phyloP scores from a whole-genome alignment of 805 yeast genomes.

The Saccharomycopsis amapae region DNA sequence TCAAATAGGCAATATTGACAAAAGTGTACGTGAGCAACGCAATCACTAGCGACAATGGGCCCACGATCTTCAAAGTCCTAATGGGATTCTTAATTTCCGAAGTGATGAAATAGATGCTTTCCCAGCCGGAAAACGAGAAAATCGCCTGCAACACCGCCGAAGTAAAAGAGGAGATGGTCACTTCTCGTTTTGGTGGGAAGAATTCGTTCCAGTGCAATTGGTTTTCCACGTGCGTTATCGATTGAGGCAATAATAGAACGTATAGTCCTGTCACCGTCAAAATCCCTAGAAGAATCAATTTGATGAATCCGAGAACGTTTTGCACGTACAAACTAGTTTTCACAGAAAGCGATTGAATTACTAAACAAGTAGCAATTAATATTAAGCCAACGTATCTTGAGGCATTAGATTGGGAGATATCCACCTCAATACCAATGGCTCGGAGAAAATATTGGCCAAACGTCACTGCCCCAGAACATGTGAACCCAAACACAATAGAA shows the following conservation, averaged over 20 bases:
- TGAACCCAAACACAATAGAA: slow-evolving; percentile 48
- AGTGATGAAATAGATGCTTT: slow-evolving; percentile 50
- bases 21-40: slow-evolving; percentile 43
- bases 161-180: slow-evolving; percentile 41
- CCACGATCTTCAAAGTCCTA: slow-evolving; percentile 52
- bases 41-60: slow-evolving; percentile 45
- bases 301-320: slow-evolving; percentile 55
- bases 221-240: slow-evolving; percentile 37
- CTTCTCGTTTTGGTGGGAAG: slow-evolving; percentile 28
- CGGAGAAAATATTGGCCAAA: slow-evolving; percentile 54
- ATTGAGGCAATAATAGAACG: slow-evolving; percentile 41
- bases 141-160: slow-evolving; percentile 51
- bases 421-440: slow-evolving; percentile 36
- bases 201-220: slow-evolving; percentile 32
- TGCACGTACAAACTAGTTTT: slow-evolving; percentile 54
- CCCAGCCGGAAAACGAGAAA: slow-evolving; percentile 61
- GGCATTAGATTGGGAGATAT: slow-evolving; percentile 31
- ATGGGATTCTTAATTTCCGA: slow-evolving; percentile 56
- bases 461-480: slow-evolving; percentile 47
- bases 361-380: slow-evolving; percentile 31
- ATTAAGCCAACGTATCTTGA: slow-evolving; percentile 38
- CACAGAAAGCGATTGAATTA: slow-evolving; percentile 53
- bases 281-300: slow-evolving; percentile 44
- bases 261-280: slow-evolving; percentile 55
- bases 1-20: slow-evolving; percentile 50